phyloP scores from a whole-genome alignment of 371 early-diverging fungal genomes.

The Actinomortierella wolfii region DNA sequence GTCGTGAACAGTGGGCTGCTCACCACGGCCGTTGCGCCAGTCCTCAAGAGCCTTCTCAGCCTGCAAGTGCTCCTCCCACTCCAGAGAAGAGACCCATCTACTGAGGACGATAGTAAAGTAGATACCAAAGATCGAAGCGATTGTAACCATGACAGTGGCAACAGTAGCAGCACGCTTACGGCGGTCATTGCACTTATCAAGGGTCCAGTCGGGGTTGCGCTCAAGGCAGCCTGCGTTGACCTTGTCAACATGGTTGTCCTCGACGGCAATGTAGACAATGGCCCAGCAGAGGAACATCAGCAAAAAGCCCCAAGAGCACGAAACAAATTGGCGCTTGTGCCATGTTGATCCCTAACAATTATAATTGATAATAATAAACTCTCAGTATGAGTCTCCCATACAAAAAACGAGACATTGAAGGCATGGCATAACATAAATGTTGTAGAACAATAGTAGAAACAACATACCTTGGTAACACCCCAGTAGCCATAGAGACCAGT shows the following conservation, averaged over 20 bases:
- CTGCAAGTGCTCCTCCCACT: slow-evolving; percentile 36
- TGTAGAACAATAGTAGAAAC: no score
- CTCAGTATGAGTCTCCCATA: no score
- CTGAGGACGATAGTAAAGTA: slow-evolving; percentile 28
- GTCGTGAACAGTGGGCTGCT: slow-evolving; percentile 22
- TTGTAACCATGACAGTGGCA: slow-evolving; percentile 14
- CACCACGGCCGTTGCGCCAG: slow-evolving; percentile 29
- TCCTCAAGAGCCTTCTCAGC: slow-evolving; percentile 23
- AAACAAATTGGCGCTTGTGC: slow-evolving; percentile 41
- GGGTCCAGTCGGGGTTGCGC: slow-evolving; percentile 17
- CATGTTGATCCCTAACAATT: slow-evolving; percentile 26
- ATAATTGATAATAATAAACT: not conserved
- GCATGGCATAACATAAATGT: not conserved
- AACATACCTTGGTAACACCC: slow-evolving; percentile 33
- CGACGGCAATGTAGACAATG: slow-evolving; percentile 38
- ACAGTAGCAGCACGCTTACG: slow-evolving; percentile 13
- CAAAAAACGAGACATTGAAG: no score
- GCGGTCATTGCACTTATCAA: slow-evolving; percentile 11
- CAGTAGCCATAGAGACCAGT: slow-evolving; percentile 35
- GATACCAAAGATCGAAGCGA: slow-evolving; percentile 19
- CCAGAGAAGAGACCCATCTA: slow-evolving; percentile 21
- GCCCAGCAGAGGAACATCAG: slow-evolving; percentile 45
- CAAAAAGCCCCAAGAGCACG: slow-evolving; percentile 37
- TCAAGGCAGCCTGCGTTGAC: slow-evolving; percentile 24
- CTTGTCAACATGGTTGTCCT: slow-evolving; percentile 14